Evolutionary conservation across 306 rosid genomes (phyloP).

Genomic region (Luffa aegyptiaca): DNA sequence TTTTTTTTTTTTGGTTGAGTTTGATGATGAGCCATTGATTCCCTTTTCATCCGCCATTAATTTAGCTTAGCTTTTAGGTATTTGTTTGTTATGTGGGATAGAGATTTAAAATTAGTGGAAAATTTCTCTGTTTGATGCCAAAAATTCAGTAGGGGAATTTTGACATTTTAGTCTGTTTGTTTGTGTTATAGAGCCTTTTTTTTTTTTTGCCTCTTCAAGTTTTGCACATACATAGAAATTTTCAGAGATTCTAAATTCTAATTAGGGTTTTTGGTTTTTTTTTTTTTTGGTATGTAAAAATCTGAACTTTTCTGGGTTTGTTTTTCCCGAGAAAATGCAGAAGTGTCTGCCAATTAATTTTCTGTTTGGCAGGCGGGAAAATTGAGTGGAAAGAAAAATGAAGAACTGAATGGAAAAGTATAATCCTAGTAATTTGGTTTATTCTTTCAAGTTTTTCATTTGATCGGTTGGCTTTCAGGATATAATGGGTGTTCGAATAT

Average conservation of each 20-base stretch:
- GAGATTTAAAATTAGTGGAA: slow-evolving; percentile 7
- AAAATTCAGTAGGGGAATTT: slow-evolving; percentile 5
- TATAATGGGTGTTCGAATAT: neutral
- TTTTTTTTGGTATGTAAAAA: neutral
- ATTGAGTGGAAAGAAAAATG: neutral
- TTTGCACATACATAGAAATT: neutral
- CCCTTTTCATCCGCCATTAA: slow-evolving; percentile 6
- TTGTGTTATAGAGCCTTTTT: neutral
- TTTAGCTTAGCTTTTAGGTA: neutral
- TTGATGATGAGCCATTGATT: neutral
- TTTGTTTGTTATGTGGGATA: slow-evolving; percentile 10
- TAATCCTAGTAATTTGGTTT: neutral
- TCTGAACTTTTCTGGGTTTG: neutral
- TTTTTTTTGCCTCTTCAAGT: neutral
- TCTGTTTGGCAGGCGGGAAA: neutral
- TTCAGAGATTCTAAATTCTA: neutral
- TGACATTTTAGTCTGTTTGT: slow-evolving; percentile 1
- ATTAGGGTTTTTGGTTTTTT: neutral
- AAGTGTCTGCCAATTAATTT: neutral
- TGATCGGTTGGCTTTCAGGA: neutral
- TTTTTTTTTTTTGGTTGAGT: slow-evolving; percentile 1
- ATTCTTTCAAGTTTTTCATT: neutral
- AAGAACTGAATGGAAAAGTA: neutral
- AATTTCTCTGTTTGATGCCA: slow-evolving; percentile 8
- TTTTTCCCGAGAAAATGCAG: neutral